These are phyloP conservation scores for Juncus effusus DNA, from an alignment of 176 grass and related monocot species.

Conservation along the genomic window DNA sequence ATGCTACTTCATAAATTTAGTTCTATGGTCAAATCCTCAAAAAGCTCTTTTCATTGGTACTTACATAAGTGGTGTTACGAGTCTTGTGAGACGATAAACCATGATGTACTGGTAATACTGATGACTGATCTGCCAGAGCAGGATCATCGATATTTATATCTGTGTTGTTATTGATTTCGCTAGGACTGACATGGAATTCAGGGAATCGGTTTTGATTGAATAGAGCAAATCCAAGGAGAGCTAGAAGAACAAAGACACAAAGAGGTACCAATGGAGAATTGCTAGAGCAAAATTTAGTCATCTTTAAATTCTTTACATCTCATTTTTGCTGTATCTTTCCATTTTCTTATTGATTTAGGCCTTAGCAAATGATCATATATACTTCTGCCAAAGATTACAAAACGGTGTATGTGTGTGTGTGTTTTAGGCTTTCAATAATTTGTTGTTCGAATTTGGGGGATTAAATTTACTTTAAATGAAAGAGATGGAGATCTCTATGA, in stretches of 20 bases:
- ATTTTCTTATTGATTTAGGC: background rate
- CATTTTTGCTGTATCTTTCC: background rate
- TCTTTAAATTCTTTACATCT: background rate
- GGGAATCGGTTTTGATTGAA: conserved; percentile 9
- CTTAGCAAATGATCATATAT: background rate
- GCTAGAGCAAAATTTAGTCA: background rate
- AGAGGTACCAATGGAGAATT: conserved; percentile 3
- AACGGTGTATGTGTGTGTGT: no score
- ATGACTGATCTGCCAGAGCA: no score
- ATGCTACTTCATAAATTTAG: no score
- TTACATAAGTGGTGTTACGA: no score
- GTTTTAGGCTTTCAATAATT: no score
- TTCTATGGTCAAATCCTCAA: background rate
- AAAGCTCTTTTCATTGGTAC: background rate
- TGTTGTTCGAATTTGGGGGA: no score
- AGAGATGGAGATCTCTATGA: background rate
- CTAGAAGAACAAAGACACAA: background rate
- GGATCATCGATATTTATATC: background rate
- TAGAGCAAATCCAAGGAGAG: background rate
- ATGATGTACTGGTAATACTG: background rate
- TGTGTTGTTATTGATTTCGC: background rate
- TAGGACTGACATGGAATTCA: background rate
- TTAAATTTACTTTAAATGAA: background rate
- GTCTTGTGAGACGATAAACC: no score
- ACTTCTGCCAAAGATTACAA: no score